phyloP scores from a whole-genome alignment of 2,329 filamentous ascomycete genomes.

The Cadophora sp. region DNA sequence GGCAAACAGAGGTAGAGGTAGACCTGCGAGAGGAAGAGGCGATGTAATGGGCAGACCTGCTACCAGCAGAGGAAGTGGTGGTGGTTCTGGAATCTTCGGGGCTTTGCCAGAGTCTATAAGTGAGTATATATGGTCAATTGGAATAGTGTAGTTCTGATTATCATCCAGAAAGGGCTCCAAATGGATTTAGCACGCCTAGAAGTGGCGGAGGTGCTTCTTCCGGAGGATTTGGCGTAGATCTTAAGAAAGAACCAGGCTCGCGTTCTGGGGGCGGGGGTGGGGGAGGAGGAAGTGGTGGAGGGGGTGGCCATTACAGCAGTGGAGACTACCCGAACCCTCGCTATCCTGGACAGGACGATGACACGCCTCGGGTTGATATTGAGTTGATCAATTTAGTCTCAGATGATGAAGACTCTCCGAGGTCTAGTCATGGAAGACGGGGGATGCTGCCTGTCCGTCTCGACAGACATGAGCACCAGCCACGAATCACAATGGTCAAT shows the following conservation, averaged over 20 bases:
- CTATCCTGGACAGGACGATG: constrained; percentile 41
- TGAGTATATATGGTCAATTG: constrained; percentile 28
- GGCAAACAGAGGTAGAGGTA: constrained; percentile 33
- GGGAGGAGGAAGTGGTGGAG: constrained; percentile 22
- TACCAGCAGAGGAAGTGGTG: constrained; percentile 15
- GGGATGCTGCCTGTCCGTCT: constrained; percentile 41
- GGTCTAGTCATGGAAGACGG: neutral
- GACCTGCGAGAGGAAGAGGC: constrained; percentile 40
- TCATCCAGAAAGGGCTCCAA: constrained; percentile 10
- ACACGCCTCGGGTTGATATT: constrained; percentile 40
- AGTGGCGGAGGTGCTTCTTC: constrained; percentile 17
- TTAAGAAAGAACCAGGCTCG: constrained; percentile 20
- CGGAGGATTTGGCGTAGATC: constrained; percentile 24
- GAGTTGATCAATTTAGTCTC: constrained; percentile 38
- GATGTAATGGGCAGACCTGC: constrained; percentile 43
- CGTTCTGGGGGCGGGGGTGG: constrained; percentile 19
- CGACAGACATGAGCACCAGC: constrained; percentile 41
- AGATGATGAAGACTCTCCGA: constrained; percentile 30
- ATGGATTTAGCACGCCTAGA: constrained; percentile 14
- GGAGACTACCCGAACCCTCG: constrained; percentile 31
- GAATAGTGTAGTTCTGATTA: neutral
- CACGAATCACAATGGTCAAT: constrained; percentile 41
- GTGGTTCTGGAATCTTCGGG: constrained; percentile 35
- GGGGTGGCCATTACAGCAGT: constrained; percentile 10
- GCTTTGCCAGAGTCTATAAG: constrained; percentile 34